Conservation (phyloP, 495 filamentous ascomycete genomes). For the Penicillium canariense region DNA sequence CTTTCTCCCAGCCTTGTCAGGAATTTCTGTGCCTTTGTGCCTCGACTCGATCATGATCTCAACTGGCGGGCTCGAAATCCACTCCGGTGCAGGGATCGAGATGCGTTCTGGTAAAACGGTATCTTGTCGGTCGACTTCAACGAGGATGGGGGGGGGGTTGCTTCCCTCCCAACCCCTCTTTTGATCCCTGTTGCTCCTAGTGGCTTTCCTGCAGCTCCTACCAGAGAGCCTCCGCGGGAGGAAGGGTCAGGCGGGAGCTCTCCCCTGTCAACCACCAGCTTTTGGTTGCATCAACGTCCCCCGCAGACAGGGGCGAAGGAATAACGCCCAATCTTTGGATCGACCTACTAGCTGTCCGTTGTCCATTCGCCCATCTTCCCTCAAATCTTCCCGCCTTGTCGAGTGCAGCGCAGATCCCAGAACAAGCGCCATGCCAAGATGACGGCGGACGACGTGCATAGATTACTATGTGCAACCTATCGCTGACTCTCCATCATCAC, state of each 20-base stretch:
- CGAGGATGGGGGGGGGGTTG: not conserved
- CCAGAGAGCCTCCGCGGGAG: conserved; percentile 1
- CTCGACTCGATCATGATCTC: conserved; percentile 10
- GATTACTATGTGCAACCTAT: conserved; percentile 17
- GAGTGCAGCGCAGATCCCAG: conserved; percentile 21
- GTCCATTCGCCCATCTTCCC: not conserved
- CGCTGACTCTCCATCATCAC: conserved; percentile 21
- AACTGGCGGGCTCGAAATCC: conserved; percentile 12
- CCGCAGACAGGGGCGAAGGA: not conserved
- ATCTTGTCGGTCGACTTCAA: conserved; percentile 11
- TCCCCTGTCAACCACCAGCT: conserved; percentile 5
- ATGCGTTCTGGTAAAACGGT: conserved; percentile 23
- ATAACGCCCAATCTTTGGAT: conserved; percentile 6
- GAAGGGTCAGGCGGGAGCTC: conserved; percentile 1
- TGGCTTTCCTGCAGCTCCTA: conserved; percentile 3
- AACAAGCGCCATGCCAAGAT: conserved; percentile 44
- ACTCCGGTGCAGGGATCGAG: conserved; percentile 25
- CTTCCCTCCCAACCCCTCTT: conserved; percentile 22
- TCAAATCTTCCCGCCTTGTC: not conserved
- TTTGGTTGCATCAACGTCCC: conserved; percentile 6
- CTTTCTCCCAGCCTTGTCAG: not conserved
- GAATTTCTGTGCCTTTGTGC: not conserved
- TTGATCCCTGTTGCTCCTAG: conserved; percentile 23
- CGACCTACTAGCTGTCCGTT: not conserved
- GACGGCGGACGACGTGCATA: conserved; percentile 27